Base-by-base conservation (phyloP, 2,329 filamentous ascomycete genomes). In the Sordariomycetes sp. region DNA sequence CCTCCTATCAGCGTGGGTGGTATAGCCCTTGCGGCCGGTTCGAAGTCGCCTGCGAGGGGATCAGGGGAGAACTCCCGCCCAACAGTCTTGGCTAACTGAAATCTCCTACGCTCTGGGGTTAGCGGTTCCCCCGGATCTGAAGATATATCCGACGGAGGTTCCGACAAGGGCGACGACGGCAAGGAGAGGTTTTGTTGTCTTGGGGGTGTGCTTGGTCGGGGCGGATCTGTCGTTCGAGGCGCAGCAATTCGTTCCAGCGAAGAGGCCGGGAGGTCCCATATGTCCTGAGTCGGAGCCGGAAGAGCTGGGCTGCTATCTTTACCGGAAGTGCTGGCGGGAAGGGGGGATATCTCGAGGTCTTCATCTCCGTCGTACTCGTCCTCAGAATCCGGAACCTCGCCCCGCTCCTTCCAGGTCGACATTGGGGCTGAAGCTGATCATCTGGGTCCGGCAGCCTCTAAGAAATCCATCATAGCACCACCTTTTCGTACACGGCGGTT, bases 311-410 rank as follows among this genome's bases (percentile, higher is more conserved):
- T 40, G 43, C 10, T 12, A 55, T 24, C 18, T 14, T 25, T 55
- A 7, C 6, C 53, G 24, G 34, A 43, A 18, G n/a, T 58, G 18
- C 22, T 24, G 32, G 32, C 18, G 25, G n/a, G 50, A 4, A 54
- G 10, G 18, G 51, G 40, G 20, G 53, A 58, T 25, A 59, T 55
- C 16, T 59, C 40, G 24, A 60, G 60, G 40, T 46, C 40, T 16
- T 46, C 40, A n/a, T n/a, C 50, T 51, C 68, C 63, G 59, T 73
- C 67, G 60, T 67, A 70, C 54, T 78, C 76, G 59, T 78, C 76
- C 64, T 79, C 76, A 61, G 76, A 79, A 66, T 79, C 76, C 59
- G 77, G 76, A 62, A 79, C 71, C 65, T 77, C 75, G 64, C 76
- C 77, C 67, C 75, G 66, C 64, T 76, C 74, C 71, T 73, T 78